Evolutionary conservation across 371 early-diverging fungal species (phyloP).

Genomic region (Coemansia sp.): DNA sequence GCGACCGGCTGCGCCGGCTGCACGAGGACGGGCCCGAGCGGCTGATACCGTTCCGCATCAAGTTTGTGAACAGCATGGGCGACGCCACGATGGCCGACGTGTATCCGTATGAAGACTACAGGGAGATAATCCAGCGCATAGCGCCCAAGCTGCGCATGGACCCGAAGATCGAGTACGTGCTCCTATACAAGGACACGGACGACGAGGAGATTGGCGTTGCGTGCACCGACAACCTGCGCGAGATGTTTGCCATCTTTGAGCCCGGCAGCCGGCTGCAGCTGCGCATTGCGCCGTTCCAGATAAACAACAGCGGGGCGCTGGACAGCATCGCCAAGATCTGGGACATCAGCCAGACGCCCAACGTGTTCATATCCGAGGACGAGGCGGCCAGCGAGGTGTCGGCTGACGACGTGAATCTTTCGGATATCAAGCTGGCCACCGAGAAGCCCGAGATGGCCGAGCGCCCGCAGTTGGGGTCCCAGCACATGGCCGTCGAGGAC

Average conservation of each 20-base stretch:
- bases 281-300: constrained; percentile 35
- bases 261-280: constrained; percentile 40
- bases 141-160: constrained; percentile 43
- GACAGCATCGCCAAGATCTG: constrained; percentile 36
- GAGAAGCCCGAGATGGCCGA: constrained; percentile 26
- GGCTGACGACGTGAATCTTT: constrained; percentile 7
- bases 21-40: constrained; percentile 9
- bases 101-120: constrained; percentile 32
- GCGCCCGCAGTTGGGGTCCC: neutral
- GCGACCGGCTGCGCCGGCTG: constrained; percentile 10
- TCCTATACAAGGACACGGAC: constrained; percentile 43
- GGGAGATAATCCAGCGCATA: constrained; percentile 26
- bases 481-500: constrained; percentile 27
- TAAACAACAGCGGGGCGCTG: constrained; percentile 37
- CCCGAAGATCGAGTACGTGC: constrained; percentile 20
- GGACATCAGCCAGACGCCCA: constrained; percentile 37
- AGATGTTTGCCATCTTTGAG: constrained; percentile 44
- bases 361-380: constrained; percentile 21
- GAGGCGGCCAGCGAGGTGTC: constrained; percentile 18
- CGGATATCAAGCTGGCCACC: constrained; percentile 19
- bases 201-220: constrained; percentile 46
- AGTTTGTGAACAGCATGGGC: constrained; percentile 36
- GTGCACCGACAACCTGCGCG: constrained; percentile 41
- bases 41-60: constrained; percentile 29
- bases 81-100: constrained; percentile 43